These are phyloP conservation scores for Ramaria sp. DNA, from an alignment of 768 basidiomycete species.

Conservation along the genomic window DNA sequence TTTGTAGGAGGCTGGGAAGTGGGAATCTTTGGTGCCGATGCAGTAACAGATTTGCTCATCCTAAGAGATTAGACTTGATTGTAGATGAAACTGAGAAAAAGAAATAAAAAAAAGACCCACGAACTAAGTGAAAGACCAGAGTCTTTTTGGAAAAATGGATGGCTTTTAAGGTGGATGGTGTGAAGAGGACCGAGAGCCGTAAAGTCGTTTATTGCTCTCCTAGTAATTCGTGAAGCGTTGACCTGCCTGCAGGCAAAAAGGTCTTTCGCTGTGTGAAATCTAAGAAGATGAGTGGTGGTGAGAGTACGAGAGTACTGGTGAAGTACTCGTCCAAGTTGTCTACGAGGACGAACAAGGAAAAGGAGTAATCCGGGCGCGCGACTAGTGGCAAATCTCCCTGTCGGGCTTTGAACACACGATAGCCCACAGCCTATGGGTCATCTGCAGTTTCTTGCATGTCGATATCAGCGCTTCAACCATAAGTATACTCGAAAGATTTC, in stretches of 20 bases:
- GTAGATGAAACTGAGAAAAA: background rate
- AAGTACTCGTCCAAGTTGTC: slow-evolving; percentile 11
- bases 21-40: slow-evolving; percentile 61
- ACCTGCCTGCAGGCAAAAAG: slow-evolving; percentile 81
- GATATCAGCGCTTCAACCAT: no score
- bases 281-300: background rate
- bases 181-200: slow-evolving; percentile 18
- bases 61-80: slow-evolving; percentile 24
- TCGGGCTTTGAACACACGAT: background rate
- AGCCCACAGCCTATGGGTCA: background rate
- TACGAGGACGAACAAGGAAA: slow-evolving; percentile 10
- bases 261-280: slow-evolving; percentile 6
- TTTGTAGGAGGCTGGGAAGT: slow-evolving; percentile 55
- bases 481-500: no score
- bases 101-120: slow-evolving; percentile 1
- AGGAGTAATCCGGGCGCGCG: background rate
- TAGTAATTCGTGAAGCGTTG: slow-evolving; percentile 67
- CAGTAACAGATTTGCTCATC: slow-evolving; percentile 91
- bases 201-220: slow-evolving; percentile 36
- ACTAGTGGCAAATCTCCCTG: background rate
- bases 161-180: background rate
- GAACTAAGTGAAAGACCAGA: slow-evolving; percentile 13
- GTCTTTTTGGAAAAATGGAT: slow-evolving; percentile 14
- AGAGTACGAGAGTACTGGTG: slow-evolving; percentile 1
- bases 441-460: background rate